Percentiles rank a stretch among this genome's conserved stretches.
Conservation (phyloP, 2,329 filamentous ascomycete species). For the Microsporum ferrugineum region DNA sequence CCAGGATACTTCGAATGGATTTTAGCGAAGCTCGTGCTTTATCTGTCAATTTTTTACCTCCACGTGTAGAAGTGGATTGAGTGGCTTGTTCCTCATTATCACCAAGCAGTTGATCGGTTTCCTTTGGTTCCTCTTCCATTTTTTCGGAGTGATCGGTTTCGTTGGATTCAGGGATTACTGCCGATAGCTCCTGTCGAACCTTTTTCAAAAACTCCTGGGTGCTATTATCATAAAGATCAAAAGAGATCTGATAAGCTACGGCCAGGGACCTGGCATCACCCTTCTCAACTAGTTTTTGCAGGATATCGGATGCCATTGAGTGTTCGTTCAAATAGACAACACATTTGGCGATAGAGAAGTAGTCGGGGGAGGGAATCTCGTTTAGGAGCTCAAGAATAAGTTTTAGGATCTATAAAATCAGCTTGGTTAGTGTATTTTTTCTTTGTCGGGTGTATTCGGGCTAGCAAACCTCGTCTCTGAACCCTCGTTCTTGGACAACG, state of each 20-base stretch:
- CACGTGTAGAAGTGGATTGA: slow-evolving; percentile 41
- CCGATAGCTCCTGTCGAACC: slow-evolving; percentile 69
- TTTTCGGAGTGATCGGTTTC: slow-evolving; percentile 37
- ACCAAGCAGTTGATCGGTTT: slow-evolving; percentile 39
- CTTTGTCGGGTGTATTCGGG: background rate
- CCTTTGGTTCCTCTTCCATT: slow-evolving; percentile 42
- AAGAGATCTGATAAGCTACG: slow-evolving; percentile 92
- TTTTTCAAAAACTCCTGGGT: slow-evolving; percentile 93
- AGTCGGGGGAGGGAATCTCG: slow-evolving; percentile 84
- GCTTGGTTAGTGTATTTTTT: slow-evolving; percentile 1
- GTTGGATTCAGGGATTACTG: slow-evolving; percentile 35
- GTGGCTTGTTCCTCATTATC: slow-evolving; percentile 28
- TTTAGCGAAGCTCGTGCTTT: slow-evolving; percentile 45
- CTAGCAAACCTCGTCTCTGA: slow-evolving; percentile 54
- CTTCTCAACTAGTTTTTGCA: slow-evolving; percentile 67
- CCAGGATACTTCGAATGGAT: slow-evolving; percentile 53
- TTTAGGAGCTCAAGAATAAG: slow-evolving; percentile 92
- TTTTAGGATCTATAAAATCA: slow-evolving; percentile 55
- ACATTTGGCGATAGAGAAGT: slow-evolving; percentile 95
- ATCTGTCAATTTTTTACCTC: slow-evolving; percentile 32
- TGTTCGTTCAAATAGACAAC: slow-evolving; percentile 92
- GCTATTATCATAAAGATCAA: slow-evolving; percentile 96
- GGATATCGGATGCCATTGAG: slow-evolving; percentile 75
- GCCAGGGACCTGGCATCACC: slow-evolving; percentile 68
- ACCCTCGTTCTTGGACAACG: slow-evolving; percentile 81